phyloP scores from a whole-genome alignment of 2,329 filamentous ascomycete genomes.

The Pochonia chlamydosporia region DNA sequence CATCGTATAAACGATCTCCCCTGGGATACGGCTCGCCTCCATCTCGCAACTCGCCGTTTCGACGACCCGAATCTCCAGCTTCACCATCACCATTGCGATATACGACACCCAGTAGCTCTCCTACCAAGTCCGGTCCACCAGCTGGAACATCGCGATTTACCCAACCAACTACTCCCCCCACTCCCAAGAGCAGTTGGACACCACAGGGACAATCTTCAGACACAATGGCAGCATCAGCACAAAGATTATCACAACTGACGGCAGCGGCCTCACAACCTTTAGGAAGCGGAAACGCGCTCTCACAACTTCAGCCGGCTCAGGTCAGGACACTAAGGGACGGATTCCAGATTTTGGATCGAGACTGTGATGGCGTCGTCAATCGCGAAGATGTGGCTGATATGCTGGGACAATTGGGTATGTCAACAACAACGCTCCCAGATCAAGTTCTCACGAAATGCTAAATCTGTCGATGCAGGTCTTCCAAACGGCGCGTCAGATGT shows the following conservation, averaged over 20 bases:
- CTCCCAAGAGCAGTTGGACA: conserved; percentile 31
- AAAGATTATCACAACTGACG: conserved; percentile 21
- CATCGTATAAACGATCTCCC: conserved; percentile 64
- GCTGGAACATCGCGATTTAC: conserved; percentile 25
- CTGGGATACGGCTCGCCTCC: conserved; percentile 63
- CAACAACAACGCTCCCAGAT: background rate
- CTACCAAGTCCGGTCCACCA: conserved; percentile 37
- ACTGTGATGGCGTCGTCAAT: conserved; percentile 78
- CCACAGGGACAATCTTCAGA: conserved; percentile 25
- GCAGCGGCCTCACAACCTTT: conserved; percentile 29
- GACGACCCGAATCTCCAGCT: conserved; percentile 54
- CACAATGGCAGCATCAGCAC: conserved; percentile 32
- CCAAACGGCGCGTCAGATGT: conserved; percentile 66
- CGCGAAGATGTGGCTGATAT: conserved; percentile 83
- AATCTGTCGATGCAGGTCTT: conserved; percentile 48
- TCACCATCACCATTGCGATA: conserved; percentile 62
- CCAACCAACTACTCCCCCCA: conserved; percentile 36
- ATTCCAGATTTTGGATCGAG: conserved; percentile 87
- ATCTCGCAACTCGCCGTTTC: conserved; percentile 57
- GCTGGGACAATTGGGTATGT: conserved; percentile 71
- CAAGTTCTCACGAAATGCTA: background rate
- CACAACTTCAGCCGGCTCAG: conserved; percentile 73
- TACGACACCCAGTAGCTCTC: conserved; percentile 58
- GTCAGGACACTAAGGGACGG: conserved; percentile 84
- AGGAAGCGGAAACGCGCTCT: conserved; percentile 50